Percentiles rank a stretch among this genome's conserved stretches.
These are phyloP conservation scores for Colletotrichum sp. DNA, from an alignment of 2,329 filamentous ascomycete species.

Conservation along the genomic window DNA sequence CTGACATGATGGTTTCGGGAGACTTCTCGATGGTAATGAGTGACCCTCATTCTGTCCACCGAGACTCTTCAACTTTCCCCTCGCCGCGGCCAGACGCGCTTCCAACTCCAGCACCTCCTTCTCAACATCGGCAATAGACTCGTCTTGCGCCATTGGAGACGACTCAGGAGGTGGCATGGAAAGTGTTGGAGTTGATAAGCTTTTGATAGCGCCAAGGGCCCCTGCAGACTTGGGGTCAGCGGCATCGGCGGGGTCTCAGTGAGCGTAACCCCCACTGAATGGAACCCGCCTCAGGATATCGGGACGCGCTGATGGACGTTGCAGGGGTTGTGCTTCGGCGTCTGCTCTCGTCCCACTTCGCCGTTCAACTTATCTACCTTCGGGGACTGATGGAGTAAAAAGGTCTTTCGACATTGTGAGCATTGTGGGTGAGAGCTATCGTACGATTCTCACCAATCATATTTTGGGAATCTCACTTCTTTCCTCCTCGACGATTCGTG, in stretches of 20 bases:
- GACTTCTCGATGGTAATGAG: not conserved
- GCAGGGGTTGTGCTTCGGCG: slow-evolving; percentile 11
- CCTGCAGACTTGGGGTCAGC: slow-evolving; percentile 6
- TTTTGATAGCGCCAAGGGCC: slow-evolving; percentile 7
- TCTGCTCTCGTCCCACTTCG: slow-evolving; percentile 11
- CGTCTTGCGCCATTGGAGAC: slow-evolving; percentile 26
- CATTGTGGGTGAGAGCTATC: not conserved
- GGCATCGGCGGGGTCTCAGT: not conserved
- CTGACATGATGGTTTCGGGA: slow-evolving; percentile 22
- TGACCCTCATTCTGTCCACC: slow-evolving; percentile 26
- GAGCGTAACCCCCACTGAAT: not conserved
- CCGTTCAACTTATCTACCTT: not conserved
- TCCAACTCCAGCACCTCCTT: slow-evolving; percentile 67
- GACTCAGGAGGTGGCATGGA: not conserved
- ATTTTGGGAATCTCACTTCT: not conserved
- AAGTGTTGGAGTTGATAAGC: slow-evolving; percentile 15
- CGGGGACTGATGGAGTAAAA: slow-evolving; percentile 15
- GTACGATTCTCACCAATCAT: slow-evolving; percentile 16
- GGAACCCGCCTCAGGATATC: not conserved
- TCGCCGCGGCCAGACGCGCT: slow-evolving; percentile 49
- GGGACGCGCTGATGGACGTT: not conserved
- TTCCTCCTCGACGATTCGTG: not conserved
- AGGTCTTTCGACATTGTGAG: not conserved
- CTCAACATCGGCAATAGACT: slow-evolving; percentile 34
- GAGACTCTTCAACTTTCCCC: slow-evolving; percentile 49